Percentiles rank a stretch among this genome's conserved stretches.
These are phyloP conservation scores for Eruca vesicaria DNA, from an alignment of 441 rosid genomes.

Conservation along the genomic window DNA sequence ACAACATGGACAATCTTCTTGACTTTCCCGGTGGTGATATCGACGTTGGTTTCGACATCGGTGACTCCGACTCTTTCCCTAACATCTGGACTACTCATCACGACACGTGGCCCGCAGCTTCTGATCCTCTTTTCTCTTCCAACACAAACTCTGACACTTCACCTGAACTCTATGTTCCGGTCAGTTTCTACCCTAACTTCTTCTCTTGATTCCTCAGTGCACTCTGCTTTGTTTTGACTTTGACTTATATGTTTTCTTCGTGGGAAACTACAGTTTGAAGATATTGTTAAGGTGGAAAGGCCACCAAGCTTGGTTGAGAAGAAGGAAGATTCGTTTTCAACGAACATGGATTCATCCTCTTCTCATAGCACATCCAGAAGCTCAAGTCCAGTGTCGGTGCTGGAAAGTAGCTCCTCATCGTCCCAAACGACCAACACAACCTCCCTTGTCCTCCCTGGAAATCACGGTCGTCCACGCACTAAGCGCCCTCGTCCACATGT, in stretches of 20 bases:
- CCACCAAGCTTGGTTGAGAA: constrained; percentile 55
- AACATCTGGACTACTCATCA: constrained; percentile 62
- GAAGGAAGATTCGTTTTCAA: constrained; percentile 44
- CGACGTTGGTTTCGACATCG: constrained; percentile 41
- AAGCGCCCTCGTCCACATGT: neutral
- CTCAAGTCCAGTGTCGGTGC: constrained; percentile 88
- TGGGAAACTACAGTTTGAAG: constrained; percentile 62
- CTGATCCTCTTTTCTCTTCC: constrained; percentile 65
- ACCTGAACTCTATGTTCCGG: constrained; percentile 35
- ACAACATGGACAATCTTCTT: constrained; percentile 87
- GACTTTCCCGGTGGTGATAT: constrained; percentile 80
- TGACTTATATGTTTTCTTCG: neutral
- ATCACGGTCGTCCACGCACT: constrained; percentile 83
- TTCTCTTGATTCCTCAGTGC: neutral
- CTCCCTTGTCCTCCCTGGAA: constrained; percentile 37
- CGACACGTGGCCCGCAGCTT: constrained; percentile 55
- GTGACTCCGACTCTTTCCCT: constrained; percentile 49
- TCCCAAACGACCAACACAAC: constrained; percentile 45
- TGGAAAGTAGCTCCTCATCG: constrained; percentile 90
- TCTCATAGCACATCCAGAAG: constrained; percentile 52
- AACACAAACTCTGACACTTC: constrained; percentile 61
- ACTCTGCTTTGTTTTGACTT: neutral
- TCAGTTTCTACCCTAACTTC: constrained; percentile 1
- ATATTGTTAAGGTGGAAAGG: constrained; percentile 86
- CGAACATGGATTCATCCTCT: constrained; percentile 41